A percentile compares a stretch with the other conserved stretches of the same genome.
Conservation (phyloP, 2,329 filamentous ascomycete species). For the Aureobasidium sp. region DNA sequence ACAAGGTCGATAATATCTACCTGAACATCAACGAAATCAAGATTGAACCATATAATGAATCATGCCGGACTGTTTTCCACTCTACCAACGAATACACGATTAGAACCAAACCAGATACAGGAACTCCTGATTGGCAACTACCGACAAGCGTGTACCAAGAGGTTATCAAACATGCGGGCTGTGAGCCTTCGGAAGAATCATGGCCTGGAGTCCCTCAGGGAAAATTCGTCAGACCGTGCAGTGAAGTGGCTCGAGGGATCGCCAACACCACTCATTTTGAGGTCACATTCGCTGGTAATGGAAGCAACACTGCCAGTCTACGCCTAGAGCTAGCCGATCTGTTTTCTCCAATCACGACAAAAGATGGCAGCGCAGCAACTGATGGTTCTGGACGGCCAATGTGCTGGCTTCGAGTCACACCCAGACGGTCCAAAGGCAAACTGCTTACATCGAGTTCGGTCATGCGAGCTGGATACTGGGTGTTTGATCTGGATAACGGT, state of each 20-base stretch:
- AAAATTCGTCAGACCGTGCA: neutral
- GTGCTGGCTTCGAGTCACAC: neutral
- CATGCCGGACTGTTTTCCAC: constrained; percentile 6
- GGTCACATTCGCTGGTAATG: neutral
- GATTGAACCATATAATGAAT: neutral
- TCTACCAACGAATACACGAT: neutral
- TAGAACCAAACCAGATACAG: constrained; percentile 28
- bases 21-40: neutral
- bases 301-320: neutral
- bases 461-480: constrained; percentile 30
- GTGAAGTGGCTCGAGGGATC: neutral
- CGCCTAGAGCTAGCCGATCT: neutral
- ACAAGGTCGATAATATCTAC: neutral
- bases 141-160: constrained; percentile 20
- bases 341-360: neutral
- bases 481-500: constrained; percentile 31
- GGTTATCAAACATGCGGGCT: constrained; percentile 15
- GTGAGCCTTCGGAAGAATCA: neutral
- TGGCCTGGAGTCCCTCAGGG: neutral
- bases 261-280: neutral
- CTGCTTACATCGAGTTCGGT: constrained; percentile 25
- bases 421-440: no score
- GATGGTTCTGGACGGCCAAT: neutral
- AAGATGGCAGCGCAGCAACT: neutral
- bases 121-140: constrained; percentile 26